Evolutionary conservation across 208 protist genomes (phyloP).

Genomic region (Strigomonas culicis): DNA sequence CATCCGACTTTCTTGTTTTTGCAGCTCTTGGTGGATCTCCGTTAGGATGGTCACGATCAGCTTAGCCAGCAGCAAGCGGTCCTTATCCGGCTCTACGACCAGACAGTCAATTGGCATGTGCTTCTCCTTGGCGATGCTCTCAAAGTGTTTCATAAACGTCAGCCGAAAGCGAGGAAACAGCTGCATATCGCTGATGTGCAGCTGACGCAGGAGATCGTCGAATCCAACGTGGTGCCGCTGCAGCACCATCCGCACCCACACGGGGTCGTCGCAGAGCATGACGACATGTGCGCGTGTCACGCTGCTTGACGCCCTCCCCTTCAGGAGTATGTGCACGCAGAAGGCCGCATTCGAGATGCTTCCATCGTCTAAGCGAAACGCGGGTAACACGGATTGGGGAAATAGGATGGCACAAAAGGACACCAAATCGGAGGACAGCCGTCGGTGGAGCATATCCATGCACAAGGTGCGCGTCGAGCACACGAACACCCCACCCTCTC

Average conservation of each 20-base stretch:
- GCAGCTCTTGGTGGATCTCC: constrained; percentile 69
- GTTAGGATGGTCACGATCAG: constrained; percentile 55
- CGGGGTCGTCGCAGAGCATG: constrained; percentile 58
- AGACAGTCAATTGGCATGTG: constrained; percentile 58
- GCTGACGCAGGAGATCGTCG: constrained; percentile 60
- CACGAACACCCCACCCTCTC: constrained; percentile 60
- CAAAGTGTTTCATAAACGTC: constrained; percentile 73
- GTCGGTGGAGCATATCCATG: constrained; percentile 77
- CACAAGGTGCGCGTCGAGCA: constrained; percentile 61
- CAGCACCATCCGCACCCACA: constrained; percentile 56
- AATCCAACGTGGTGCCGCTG: constrained; percentile 51
- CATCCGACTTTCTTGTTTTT: constrained; percentile 26
- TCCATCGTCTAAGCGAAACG: constrained; percentile 20
- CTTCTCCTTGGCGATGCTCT: constrained; percentile 28
- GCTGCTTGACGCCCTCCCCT: no score
- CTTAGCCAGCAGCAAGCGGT: constrained; percentile 34
- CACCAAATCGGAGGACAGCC: constrained; percentile 53
- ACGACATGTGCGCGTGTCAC: constrained; percentile 28
- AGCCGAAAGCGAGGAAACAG: constrained; percentile 85
- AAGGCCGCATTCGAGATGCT: constrained; percentile 57
- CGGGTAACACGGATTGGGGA: constrained; percentile 17
- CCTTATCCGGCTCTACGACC: constrained; percentile 29
- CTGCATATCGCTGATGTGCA: constrained; percentile 71
- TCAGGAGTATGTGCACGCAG: constrained; percentile 65
- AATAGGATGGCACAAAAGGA: constrained; percentile 38